These are phyloP conservation scores for Tylopilus rubrobrunneus DNA, from an alignment of 768 basidiomycete species.

Conservation along the genomic window DNA sequence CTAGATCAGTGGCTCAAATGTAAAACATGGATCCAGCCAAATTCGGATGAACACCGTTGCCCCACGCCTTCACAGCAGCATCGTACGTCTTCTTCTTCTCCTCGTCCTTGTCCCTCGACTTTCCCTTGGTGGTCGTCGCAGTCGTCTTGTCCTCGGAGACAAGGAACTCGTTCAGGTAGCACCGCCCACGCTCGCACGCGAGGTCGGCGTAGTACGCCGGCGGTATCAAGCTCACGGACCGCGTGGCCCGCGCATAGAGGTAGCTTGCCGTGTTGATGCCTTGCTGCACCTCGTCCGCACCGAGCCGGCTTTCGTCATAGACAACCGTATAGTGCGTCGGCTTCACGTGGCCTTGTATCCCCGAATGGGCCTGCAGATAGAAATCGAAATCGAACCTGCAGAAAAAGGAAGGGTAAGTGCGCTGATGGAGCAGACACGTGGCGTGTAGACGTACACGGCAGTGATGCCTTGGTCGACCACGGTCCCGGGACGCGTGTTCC, in stretches of 20 bases:
- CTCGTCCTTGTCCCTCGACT: slow-evolving; percentile 28
- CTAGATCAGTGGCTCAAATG: slow-evolving; percentile 38
- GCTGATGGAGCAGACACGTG: neutral
- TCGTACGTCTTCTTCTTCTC: slow-evolving; percentile 21
- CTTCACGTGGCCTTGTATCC: slow-evolving; percentile 66
- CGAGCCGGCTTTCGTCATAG: slow-evolving; percentile 71
- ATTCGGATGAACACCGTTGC: slow-evolving; percentile 52
- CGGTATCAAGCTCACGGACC: slow-evolving; percentile 77
- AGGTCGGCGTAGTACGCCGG: slow-evolving; percentile 81
- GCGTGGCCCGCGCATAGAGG: slow-evolving; percentile 78
- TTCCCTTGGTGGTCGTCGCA: slow-evolving; percentile 31
- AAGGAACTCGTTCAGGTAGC: slow-evolving; percentile 71
- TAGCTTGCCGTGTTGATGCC: slow-evolving; percentile 69
- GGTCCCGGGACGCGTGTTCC: slow-evolving; percentile 77
- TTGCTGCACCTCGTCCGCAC: slow-evolving; percentile 69
- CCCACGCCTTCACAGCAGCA: slow-evolving; percentile 39
- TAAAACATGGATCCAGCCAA: slow-evolving; percentile 73
- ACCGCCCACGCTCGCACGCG: slow-evolving; percentile 76
- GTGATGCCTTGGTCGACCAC: slow-evolving; percentile 80
- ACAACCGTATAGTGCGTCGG: slow-evolving; percentile 78
- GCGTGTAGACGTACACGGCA: slow-evolving; percentile 43
- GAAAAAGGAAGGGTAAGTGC: neutral
- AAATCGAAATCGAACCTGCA: slow-evolving; percentile 61
- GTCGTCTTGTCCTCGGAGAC: slow-evolving; percentile 49
- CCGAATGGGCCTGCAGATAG: slow-evolving; percentile 71